These are phyloP conservation scores for Phellopilus nigrolimitatus DNA, from an alignment of 1,284 basidiomycete species.

Conservation along the genomic window DNA sequence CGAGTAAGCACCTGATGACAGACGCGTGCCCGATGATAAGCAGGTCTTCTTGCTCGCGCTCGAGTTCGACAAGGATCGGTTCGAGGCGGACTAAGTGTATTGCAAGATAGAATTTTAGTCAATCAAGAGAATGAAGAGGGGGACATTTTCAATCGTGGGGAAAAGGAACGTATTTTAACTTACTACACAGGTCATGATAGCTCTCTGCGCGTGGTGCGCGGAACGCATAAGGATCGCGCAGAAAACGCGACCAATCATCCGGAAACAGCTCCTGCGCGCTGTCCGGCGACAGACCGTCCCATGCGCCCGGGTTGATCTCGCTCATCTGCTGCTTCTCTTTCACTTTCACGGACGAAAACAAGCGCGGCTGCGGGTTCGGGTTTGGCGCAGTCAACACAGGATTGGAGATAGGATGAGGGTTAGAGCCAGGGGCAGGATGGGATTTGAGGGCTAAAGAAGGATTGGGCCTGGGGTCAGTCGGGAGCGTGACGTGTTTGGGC, in stretches of 20 bases:
- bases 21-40: conserved; percentile 85
- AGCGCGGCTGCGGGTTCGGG: conserved; percentile 25
- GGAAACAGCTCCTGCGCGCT: conserved; percentile 90
- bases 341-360: conserved; percentile 64
- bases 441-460: too few relatives aligned
- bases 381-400: conserved; percentile 15
- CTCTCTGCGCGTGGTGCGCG: conserved; percentile 90
- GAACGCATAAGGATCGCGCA: conserved; percentile 91
- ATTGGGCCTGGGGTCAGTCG: too few relatives aligned
- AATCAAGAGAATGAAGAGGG: conserved; percentile 2
- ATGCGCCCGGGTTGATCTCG: conserved; percentile 96
- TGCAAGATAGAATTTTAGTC: too few relatives aligned
- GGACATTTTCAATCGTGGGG: conserved; percentile 7
- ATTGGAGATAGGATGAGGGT: background rate
- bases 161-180: conserved; percentile 24
- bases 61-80: conserved; percentile 80
- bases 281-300: conserved; percentile 91
- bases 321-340: conserved; percentile 94
- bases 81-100: conserved; percentile 61
- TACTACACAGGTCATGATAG: conserved; percentile 83
- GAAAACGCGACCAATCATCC: conserved; percentile 90
- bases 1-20: conserved; percentile 94
- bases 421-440: background rate
- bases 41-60: conserved; percentile 74
- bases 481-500: background rate